A percentile compares a stretch with the other conserved stretches of the same genome.
Evolutionary conservation across 768 basidiomycete genomes (phyloP).

Genomic region (Lentinula raphanica): DNA sequence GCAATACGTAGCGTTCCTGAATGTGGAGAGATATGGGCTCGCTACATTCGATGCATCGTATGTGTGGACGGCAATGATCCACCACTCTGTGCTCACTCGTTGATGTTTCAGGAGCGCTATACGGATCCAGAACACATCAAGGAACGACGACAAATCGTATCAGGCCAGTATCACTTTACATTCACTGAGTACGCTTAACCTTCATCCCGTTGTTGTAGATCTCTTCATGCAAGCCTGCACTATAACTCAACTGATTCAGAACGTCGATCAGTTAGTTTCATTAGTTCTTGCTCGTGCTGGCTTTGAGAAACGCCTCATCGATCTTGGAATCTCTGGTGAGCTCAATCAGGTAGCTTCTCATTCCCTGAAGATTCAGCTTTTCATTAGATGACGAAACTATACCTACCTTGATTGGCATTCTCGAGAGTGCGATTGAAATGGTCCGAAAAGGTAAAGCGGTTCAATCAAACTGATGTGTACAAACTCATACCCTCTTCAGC

Average conservation of each 20-base stretch:
- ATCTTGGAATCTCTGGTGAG: constrained; percentile 39
- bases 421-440: constrained; percentile 61
- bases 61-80: constrained; percentile 13
- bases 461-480: not conserved
- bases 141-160: constrained; percentile 22
- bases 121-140: constrained; percentile 26
- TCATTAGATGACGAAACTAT: constrained; percentile 42
- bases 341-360: not conserved
- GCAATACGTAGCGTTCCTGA: constrained; percentile 70
- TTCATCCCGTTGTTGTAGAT: constrained; percentile 39
- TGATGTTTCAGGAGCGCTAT: constrained; percentile 35
- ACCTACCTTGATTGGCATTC: constrained; percentile 45
- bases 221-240: constrained; percentile 54
- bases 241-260: constrained; percentile 47
- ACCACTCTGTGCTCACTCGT: constrained; percentile 1
- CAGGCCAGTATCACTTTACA: constrained; percentile 7
- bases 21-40: constrained; percentile 75
- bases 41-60: constrained; percentile 70
- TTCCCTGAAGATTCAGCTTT: not conserved
- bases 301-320: constrained; percentile 53
- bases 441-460: constrained; percentile 47
- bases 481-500: not conserved
- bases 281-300: constrained; percentile 61
- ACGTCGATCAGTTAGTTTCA: constrained; percentile 62
- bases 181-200: not conserved